Percentiles rank a stretch among this genome's conserved stretches.
Conservation (phyloP, 192 early-diverging fungal genomes). For the Coemansia sp. region DNA sequence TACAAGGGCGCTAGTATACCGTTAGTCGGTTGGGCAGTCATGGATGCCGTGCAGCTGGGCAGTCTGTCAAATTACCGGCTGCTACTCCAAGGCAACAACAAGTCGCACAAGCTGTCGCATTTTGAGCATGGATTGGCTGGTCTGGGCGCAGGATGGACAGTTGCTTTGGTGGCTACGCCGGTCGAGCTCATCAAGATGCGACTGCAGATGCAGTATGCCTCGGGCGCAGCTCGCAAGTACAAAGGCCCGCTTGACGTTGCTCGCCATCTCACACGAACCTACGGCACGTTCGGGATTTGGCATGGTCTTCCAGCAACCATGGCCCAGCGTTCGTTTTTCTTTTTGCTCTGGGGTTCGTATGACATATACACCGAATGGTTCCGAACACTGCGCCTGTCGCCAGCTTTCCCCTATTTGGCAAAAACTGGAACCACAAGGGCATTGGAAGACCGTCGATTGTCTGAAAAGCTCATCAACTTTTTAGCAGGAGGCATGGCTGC, state of each 20-base stretch:
- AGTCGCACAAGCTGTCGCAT: slow-evolving; percentile 56
- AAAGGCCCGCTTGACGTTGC: slow-evolving; percentile 85
- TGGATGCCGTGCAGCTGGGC: slow-evolving; percentile 77
- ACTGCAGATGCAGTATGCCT: slow-evolving; percentile 74
- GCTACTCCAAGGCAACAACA: slow-evolving; percentile 63
- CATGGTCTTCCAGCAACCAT: slow-evolving; percentile 83
- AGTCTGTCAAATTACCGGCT: slow-evolving; percentile 80
- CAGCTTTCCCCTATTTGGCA: slow-evolving; percentile 20
- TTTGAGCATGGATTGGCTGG: slow-evolving; percentile 73
- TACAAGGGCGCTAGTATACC: slow-evolving; percentile 95
- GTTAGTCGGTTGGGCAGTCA: slow-evolving; percentile 85
- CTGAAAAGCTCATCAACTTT: slow-evolving; percentile 67
- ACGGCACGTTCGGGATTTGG: slow-evolving; percentile 80
- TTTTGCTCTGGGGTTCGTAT: slow-evolving; percentile 57
- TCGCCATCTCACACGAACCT: slow-evolving; percentile 64
- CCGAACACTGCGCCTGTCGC: slow-evolving; percentile 45
- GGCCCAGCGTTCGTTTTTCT: slow-evolving; percentile 84
- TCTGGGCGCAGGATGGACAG: slow-evolving; percentile 70
- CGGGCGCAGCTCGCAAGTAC: slow-evolving; percentile 66
- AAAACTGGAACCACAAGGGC: slow-evolving; percentile 10
- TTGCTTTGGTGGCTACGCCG: slow-evolving; percentile 78
- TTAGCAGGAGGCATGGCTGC: slow-evolving; percentile 82
- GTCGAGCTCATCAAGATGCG: slow-evolving; percentile 73
- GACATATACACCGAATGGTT: slow-evolving; percentile 53
- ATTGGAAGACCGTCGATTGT: slow-evolving; percentile 21